Percentiles rank a stretch among this genome's conserved stretches.
Conservation (phyloP, 345 rosid genomes). For the Gossypioides kirkii region DNA sequence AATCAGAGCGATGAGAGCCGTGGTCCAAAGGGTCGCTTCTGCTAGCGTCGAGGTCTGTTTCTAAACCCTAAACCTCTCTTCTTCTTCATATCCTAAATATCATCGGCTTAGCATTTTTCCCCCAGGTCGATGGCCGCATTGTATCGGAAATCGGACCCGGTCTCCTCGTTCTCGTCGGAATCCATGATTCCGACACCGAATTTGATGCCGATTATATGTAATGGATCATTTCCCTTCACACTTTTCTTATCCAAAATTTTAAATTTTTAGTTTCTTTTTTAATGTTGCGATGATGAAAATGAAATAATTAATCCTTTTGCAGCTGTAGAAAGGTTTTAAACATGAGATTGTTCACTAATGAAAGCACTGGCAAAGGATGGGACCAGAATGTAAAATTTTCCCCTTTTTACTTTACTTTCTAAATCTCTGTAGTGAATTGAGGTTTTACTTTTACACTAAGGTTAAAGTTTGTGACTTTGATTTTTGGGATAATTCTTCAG, state of each 20-base stretch:
- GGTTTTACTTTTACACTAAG: neutral
- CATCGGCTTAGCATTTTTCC: neutral
- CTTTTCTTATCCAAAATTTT: neutral
- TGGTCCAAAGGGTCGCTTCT: slow-evolving; percentile 73
- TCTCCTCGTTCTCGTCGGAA: slow-evolving; percentile 69
- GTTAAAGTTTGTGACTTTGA: neutral
- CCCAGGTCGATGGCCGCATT: slow-evolving; percentile 63
- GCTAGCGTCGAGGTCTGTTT: slow-evolving; percentile 49
- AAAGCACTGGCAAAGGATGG: slow-evolving; percentile 73
- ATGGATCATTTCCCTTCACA: neutral
- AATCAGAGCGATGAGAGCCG: slow-evolving; percentile 76
- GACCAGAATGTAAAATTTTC: slow-evolving; percentile 62
- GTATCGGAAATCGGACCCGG: slow-evolving; percentile 90
- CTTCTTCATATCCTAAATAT: neutral
- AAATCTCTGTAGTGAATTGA: neutral
- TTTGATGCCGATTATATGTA: slow-evolving; percentile 81
- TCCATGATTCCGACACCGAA: slow-evolving; percentile 75
- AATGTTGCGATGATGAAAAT: neutral
- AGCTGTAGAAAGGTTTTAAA: slow-evolving; percentile 86
- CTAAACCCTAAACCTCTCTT: neutral
- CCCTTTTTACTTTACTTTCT: neutral
- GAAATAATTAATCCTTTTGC: slow-evolving; percentile 9
- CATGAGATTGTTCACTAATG: slow-evolving; percentile 84
- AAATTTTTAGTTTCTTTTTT: neutral
- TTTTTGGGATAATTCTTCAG: slow-evolving; percentile 33